A percentile compares a stretch with the other conserved stretches of the same genome.
phyloP scores from a whole-genome alignment of 1,284 basidiomycete species.

The Pseudozyma thailandica region DNA sequence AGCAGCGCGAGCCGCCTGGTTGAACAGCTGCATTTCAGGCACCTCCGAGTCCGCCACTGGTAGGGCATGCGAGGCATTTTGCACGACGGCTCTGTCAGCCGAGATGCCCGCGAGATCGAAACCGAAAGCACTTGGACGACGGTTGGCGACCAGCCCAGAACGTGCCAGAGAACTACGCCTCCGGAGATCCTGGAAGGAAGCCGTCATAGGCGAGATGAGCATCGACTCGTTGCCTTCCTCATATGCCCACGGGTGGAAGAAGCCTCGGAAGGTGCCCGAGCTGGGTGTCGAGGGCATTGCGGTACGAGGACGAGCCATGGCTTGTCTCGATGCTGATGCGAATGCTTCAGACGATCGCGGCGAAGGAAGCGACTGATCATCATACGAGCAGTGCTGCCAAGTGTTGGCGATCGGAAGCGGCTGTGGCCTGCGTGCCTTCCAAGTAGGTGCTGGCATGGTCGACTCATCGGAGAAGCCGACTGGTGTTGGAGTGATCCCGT shows the following conservation, averaged over 20 bases:
- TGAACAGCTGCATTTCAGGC: constrained; percentile 25
- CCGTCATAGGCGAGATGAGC: constrained; percentile 41
- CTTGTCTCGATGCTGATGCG: constrained; percentile 1
- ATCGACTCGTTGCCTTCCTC: constrained; percentile 32
- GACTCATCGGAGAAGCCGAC: neutral
- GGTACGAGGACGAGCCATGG: constrained; percentile 18
- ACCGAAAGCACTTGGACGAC: constrained; percentile 17
- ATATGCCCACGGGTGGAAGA: constrained; percentile 45
- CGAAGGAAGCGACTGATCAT: constrained; percentile 44
- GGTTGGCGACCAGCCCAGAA: constrained; percentile 4
- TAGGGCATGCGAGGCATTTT: neutral
- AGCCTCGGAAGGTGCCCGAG: constrained; percentile 33
- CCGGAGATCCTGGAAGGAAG: constrained; percentile 28
- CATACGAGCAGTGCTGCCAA: constrained; percentile 37
- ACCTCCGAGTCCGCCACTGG: neutral
- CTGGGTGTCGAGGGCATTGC: constrained; percentile 32
- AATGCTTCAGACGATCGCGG: constrained; percentile 27
- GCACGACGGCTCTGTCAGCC: neutral
- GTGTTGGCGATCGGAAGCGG: constrained; percentile 39
- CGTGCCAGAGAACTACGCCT: constrained; percentile 30
- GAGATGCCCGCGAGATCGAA: constrained; percentile 3
- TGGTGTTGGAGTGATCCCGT: neutral
- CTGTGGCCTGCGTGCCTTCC: constrained; percentile 18
- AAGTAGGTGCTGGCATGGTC: constrained; percentile 32
- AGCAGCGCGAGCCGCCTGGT: constrained; percentile 20